Conservation (phyloP, 2,329 filamentous ascomycete genomes). For the Colletotrichum tamarilloi region DNA sequence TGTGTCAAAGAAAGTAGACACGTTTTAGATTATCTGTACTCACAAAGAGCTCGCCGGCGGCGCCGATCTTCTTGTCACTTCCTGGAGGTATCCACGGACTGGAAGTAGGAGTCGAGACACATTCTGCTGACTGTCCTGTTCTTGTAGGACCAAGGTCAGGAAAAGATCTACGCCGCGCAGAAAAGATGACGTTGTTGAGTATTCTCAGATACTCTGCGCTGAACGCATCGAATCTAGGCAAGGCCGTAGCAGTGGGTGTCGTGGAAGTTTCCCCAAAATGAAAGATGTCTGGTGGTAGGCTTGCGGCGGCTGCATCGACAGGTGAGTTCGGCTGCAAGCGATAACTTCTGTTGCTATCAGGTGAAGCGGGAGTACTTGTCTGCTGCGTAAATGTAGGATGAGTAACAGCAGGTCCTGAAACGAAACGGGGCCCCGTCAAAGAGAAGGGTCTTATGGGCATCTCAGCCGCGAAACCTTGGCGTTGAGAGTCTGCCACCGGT, state of each 20-base stretch:
- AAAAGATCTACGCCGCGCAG: background rate
- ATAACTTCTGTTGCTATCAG: background rate
- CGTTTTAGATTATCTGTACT: background rate
- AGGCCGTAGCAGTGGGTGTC: background rate
- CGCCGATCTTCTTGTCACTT: slow-evolving; percentile 35
- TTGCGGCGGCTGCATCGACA: background rate
- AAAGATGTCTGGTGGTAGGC: background rate
- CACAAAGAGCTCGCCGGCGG: slow-evolving; percentile 39
- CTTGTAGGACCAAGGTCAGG: background rate
- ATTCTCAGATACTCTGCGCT: background rate
- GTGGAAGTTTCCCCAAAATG: background rate
- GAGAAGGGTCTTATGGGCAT: background rate
- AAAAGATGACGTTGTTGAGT: background rate
- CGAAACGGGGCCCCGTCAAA: background rate
- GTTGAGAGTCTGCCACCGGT: too few species aligned
- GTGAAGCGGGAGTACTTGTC: background rate
- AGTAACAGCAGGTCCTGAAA: background rate
- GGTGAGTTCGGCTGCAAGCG: background rate
- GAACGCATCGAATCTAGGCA: background rate
- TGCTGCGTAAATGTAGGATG: background rate
- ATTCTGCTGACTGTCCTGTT: background rate
- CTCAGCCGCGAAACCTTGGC: background rate
- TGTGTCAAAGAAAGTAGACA: background rate
- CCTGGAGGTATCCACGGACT: background rate
- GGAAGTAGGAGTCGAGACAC: background rate